Evolutionary conservation across 2,329 filamentous ascomycete genomes (phyloP).

Genomic region (Epichloe baconii): DNA sequence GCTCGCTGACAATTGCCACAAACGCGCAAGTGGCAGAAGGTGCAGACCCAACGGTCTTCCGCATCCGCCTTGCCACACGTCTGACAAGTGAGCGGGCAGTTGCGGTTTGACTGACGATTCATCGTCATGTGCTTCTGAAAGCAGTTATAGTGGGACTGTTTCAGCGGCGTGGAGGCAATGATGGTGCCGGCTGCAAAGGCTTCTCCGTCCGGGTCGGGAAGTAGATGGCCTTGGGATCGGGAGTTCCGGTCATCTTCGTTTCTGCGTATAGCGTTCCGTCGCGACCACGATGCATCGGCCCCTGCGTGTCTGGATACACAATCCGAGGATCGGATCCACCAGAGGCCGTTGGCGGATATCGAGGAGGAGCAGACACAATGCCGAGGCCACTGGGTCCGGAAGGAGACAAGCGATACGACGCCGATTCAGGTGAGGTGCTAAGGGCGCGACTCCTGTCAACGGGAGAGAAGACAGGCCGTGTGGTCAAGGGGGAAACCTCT

Average conservation of each 20-base stretch:
- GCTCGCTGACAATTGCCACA: constrained; percentile 33
- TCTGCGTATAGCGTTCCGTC: constrained; percentile 29
- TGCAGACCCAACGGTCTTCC: constrained; percentile 33
- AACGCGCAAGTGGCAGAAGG: constrained; percentile 38
- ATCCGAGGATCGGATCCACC: constrained; percentile 18
- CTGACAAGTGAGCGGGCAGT: constrained; percentile 41
- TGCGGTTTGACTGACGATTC: constrained; percentile 32
- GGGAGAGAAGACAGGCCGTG: constrained; percentile 5
- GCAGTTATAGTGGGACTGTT: constrained; percentile 32
- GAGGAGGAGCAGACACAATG: neutral
- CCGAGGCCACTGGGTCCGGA: neutral
- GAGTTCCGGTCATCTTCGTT: constrained; percentile 21
- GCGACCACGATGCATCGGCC: constrained; percentile 21
- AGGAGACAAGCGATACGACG: neutral
- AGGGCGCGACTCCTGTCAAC: constrained; percentile 11
- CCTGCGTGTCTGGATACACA: constrained; percentile 21
- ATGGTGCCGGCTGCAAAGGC: constrained; percentile 22
- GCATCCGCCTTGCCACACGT: constrained; percentile 34
- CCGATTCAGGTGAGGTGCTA: neutral
- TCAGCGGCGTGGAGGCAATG: constrained; percentile 29
- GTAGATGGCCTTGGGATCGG: constrained; percentile 23
- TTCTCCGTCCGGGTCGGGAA: constrained; percentile 23
- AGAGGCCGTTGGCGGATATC: constrained; percentile 10
- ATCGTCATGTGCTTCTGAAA: constrained; percentile 34
- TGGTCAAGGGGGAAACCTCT: neutral